A percentile compares a stretch with the other conserved stretches of the same genome.
Evolutionary conservation across 139 green algal genomes (phyloP).

Genomic region (Volvox africanus): DNA sequence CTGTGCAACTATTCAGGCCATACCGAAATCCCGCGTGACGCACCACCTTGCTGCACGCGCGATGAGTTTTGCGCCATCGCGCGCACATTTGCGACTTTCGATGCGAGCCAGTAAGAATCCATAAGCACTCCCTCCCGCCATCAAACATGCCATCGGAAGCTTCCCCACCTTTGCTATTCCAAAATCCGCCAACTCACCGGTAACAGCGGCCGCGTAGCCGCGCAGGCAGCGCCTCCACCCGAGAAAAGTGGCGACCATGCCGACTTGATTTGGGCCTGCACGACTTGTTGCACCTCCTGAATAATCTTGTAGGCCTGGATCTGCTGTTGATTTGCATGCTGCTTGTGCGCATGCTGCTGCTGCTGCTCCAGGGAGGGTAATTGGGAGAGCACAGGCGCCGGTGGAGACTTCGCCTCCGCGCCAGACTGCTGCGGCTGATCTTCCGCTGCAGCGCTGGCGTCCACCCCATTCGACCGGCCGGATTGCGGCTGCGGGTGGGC

Average conservation of each 20-base stretch:
- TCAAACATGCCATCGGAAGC: too few relatives aligned
- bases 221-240: background rate
- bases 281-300: background rate
- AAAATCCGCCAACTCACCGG: background rate
- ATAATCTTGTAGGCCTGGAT: background rate
- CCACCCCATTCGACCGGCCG: background rate
- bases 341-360: background rate
- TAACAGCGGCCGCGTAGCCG: background rate
- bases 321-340: slow-evolving; percentile 18
- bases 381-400: background rate
- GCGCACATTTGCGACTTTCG: too few relatives aligned
- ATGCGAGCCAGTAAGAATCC: too few relatives aligned
- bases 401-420: background rate
- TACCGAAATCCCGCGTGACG: too few relatives aligned
- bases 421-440: background rate
- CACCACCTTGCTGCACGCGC: too few relatives aligned
- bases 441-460: background rate
- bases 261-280: slow-evolving; percentile 23
- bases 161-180: background rate
- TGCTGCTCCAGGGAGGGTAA: background rate
- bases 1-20: too few relatives aligned
- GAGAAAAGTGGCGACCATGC: background rate
- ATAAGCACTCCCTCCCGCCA: too few relatives aligned
- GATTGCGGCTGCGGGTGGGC: background rate
- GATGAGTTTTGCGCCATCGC: too few relatives aligned